Base-by-base conservation (phyloP, 2,329 filamentous ascomycete species). In the Aspergillus thermomutatus region DNA sequence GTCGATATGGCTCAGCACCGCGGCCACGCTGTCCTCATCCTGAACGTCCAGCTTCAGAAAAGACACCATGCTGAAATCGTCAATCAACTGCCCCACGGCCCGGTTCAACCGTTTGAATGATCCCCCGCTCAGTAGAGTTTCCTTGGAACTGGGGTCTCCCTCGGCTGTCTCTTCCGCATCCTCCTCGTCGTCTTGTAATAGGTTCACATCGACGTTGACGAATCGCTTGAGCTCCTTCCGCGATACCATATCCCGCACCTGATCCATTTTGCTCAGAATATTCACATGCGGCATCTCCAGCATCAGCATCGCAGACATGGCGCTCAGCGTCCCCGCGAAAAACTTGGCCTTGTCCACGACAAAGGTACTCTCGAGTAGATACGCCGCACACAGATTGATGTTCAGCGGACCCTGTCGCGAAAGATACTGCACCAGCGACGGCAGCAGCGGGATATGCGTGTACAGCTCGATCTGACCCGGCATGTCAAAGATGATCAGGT, bases 241-340 rank as follows among this genome's bases (percentile, higher is more conserved):
- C 57, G 87, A 87, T 26, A 97, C 84, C 74, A 94, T 90, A 41
- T 90, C 91, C 72, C 94, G 94, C 64, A 97, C 87, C 59, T 97
- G 83, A 72, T 99, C 94, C 92, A 97, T 97, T 79, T 99, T 99
- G 71, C 89, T 95, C 55, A 99, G 79, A 59, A 99, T 89, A 72
- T 99, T 99, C 71, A 99, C 86, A 72, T 99, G 94, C 4, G 94
- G 94, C 62, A 97, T 86, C 77, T 97, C 94, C 61, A 99, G 84
- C 91, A 97, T 94, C 68, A 99, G 86, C 94, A 99, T 99, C 62
- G 94, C 92, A 69, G 90, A 95, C 94, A 99, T 97, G 63, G 94
- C 94, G 71, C 90, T 94, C 58, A 99, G 80, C 0, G 94, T 96
- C 11, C 94, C 94, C 0, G 94, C 88, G 75, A 99, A 97, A 82